Evolutionary conservation across 148 eudicot genomes (phyloP), one percentile per base, ranked within the genome.

Genomic region (Vaccinium darrowii): DNA sequence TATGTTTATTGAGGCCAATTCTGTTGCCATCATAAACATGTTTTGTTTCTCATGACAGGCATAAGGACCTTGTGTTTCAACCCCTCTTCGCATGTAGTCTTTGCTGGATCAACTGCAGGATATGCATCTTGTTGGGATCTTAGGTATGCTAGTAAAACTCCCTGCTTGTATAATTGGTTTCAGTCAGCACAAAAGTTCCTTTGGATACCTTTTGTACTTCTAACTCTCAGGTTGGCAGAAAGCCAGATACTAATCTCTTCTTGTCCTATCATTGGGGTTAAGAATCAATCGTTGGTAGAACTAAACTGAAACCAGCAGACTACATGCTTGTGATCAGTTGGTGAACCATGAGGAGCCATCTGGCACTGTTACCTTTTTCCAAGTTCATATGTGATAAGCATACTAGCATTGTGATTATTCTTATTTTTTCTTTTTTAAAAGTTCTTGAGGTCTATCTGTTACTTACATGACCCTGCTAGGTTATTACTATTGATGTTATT

Each of bases 71-170:
- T 94, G 87, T 91, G 92, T 86, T 88, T 90, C 81, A 92, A 93
- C 75, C 92, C 97, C 72, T 83, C 87, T 84, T 95, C 98, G 13
- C 90, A 90, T 51, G 47, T 89, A 69, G 84, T 93, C 69, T 92
- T 92, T 89, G 89, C 94, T 85, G 98, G 97, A 88, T 91, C 94
- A 57, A 84, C 90, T 62, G 81, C 86, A 76, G 98, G 98, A 81
- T 81, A 84, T 90, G 92, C 88, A 76, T 88, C 91, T 79, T 95
- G 97, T 88, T 95, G 97, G 97, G 98, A 95, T 86, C 91, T 95
- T 16, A 91, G 98, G 98, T 95, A 92, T 80, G 90, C 67, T 51
- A 11, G 9, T 78, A 50, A 51, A 76, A 21, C 33, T 76, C 13
- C 57, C 33, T 21, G 25, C 33, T n/a, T n/a, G n/a, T n/a, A 30